Base-by-base conservation (phyloP, 177 flowering plant species). In the Vitis hybrid region DNA sequence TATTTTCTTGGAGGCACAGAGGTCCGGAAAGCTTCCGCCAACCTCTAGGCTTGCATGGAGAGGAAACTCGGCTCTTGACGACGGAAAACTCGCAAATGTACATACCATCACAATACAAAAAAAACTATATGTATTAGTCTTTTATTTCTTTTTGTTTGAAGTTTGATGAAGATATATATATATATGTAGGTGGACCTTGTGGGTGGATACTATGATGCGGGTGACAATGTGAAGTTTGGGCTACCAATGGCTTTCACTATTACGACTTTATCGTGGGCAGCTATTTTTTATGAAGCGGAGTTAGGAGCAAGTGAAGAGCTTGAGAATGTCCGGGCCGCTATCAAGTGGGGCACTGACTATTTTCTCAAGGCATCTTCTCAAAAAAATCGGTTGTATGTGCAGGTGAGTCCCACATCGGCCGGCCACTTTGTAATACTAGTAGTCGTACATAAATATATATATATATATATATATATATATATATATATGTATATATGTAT, bases 131-230 rank as follows among this genome's bases (percentile, higher is more conserved):
- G 0, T 26, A 26, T 26, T 26, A 26, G 29, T 26, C 29, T 26
- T 26, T 4, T 26, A 26, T 7, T 39, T 39, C 8, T 39, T 39
- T 39, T 39, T 39, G 8, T 39, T 39, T 39, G 1, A 39, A 39
- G 39, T 57, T 16, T 14, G 5, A 18, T 61, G n/a, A 61, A 31
- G 64, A 2, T 22, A 22, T 22, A 22, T 20, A 20, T n/a, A 13
- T 2, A 55, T 20, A 11, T 69, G 13, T 68, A 87, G 94, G 81
- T 81, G 84, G 91, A 91, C 76, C 87, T 93, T 20, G 80, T 67
- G 1, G 98, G 96, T 56, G 97, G 98, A 71, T 93, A 93, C 64
- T 93, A 93, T 67, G 98, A 93, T 69, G 98, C 98, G 10, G 98
- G 98, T 12, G 98, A 93, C 81, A 93, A 93, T 71, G 97, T 93